Evolutionary conservation across 192 early-diverging fungal species (phyloP).

Genomic region (Coemansia brasiliensis): DNA sequence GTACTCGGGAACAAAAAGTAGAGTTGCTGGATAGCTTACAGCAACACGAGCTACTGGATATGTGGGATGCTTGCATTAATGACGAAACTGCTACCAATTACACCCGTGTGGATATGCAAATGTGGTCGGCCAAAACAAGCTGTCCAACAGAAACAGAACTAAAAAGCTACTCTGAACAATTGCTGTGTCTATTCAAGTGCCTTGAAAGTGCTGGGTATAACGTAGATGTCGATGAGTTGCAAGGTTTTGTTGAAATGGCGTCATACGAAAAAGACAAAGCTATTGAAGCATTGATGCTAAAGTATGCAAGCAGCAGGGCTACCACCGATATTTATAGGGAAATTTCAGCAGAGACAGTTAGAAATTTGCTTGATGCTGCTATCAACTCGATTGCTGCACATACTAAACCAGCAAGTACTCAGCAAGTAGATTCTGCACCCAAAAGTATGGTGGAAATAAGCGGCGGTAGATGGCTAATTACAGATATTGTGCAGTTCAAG

Average conservation of each 20-base stretch:
- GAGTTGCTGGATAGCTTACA: neutral
- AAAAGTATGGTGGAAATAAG: neutral
- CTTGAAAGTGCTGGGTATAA: neutral
- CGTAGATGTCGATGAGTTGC: neutral
- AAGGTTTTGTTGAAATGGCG: neutral
- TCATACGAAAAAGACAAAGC: neutral
- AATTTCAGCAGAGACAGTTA: too few species aligned
- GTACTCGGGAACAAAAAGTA: neutral
- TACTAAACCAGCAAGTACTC: too few species aligned
- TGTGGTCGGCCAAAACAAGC: constrained; percentile 13
- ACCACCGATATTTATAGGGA: too few species aligned
- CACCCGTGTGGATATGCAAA: constrained; percentile 21
- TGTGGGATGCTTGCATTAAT: constrained; percentile 30
- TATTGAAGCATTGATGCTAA: too few species aligned
- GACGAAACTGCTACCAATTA: constrained; percentile 16
- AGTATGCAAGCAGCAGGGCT: too few species aligned
- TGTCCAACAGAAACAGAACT: neutral
- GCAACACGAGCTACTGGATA: constrained; percentile 13
- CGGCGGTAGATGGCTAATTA: neutral
- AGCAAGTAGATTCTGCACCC: too few species aligned
- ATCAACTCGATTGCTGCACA: too few species aligned
- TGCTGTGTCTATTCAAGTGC: neutral
- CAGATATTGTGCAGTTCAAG: neutral
- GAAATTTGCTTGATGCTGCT: too few species aligned
- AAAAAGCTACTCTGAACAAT: neutral